Base-by-base conservation (phyloP, 257 asterid species). In the Petrea volubilis region DNA sequence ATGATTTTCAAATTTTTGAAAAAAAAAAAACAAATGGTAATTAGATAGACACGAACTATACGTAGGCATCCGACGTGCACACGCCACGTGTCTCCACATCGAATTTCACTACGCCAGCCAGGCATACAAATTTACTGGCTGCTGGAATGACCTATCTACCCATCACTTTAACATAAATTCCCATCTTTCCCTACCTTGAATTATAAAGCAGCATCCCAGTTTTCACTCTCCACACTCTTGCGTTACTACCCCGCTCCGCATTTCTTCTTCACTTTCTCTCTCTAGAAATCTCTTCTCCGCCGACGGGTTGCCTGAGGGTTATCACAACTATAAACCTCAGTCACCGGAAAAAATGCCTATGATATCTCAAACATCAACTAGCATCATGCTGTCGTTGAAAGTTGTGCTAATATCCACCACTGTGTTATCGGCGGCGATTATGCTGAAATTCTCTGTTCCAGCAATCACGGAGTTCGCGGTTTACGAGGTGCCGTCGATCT, bases 361-460 rank as follows among this genome's bases (percentile, higher is more conserved):
- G 52, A 65, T 78, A 40, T 68, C 41, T 38, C 77, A 69, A 51
- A 46, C 71, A 62, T 67, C 81, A 46, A 57, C 41, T 18, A 66
- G 2, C 56, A 55, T 44, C 10, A 72, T 71, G 15, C 49, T 81
- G 43, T 47, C 88, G 2, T 33, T 84, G 57, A 90, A 84, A 73
- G 14, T 73, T 23, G 25, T 87, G 41, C 25, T 93, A 2, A 64
- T 90, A 15, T 87, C 93, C 60, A 75, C 97, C 25, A 75, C 74
- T 29, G 80, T 93, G 64, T 24, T 93, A 25, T 82, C 91, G 1
- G 90, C 92, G 8, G 93, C 89, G 27, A 52, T 93, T 33, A 75
- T 81, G 46, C 80, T 93, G 56, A 85, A 80, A 78, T 28, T 77
- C 24, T 81, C 86, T 15, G 80, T 66, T 17, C 94, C 94, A 2